phyloP scores from a whole-genome alignment of 257 asterid species.

The Eustoma russellianum region DNA sequence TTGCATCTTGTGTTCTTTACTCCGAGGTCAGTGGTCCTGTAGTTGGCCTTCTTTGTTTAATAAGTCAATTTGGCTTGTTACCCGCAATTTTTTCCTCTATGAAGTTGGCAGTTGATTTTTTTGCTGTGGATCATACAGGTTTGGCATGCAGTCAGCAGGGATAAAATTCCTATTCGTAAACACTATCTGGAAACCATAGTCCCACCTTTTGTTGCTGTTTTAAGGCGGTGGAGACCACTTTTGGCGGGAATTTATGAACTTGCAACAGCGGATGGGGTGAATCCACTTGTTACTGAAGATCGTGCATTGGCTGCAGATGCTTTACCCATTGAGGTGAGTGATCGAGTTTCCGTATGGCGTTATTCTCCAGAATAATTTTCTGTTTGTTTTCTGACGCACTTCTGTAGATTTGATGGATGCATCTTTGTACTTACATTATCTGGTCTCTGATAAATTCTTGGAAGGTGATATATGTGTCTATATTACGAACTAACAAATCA shows the following conservation, averaged over 20 bases:
- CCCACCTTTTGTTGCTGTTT: slow-evolving; percentile 93
- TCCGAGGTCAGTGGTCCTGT: slow-evolving; percentile 65
- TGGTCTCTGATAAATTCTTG: too few relatives aligned
- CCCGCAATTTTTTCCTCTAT: not conserved
- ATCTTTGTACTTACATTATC: too few relatives aligned
- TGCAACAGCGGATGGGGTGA: slow-evolving; percentile 83
- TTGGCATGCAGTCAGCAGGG: slow-evolving; percentile 86
- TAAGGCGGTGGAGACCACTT: slow-evolving; percentile 98
- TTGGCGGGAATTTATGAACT: slow-evolving; percentile 96
- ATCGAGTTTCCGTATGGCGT: slow-evolving; percentile 3
- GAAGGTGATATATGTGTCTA: too few relatives aligned
- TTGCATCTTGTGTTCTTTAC: slow-evolving; percentile 83
- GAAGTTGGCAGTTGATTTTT: not conserved
- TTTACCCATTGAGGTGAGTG: slow-evolving; percentile 79
- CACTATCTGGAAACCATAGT: slow-evolving; percentile 84
- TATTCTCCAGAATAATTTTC: slow-evolving; percentile 9
- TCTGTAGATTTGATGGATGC: too few relatives aligned
- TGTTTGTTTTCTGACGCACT: slow-evolving; percentile 1
- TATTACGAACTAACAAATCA: too few relatives aligned
- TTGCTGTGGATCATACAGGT: slow-evolving; percentile 39
- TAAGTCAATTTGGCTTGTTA: not conserved
- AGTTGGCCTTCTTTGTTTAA: not conserved
- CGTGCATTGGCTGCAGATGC: slow-evolving; percentile 98
- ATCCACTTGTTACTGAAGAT: slow-evolving; percentile 89
- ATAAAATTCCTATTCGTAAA: slow-evolving; percentile 73